Percentiles rank a stretch among this genome's conserved stretches.
Conservation (phyloP, 148 eudicot species). For the Camellia japonica region DNA sequence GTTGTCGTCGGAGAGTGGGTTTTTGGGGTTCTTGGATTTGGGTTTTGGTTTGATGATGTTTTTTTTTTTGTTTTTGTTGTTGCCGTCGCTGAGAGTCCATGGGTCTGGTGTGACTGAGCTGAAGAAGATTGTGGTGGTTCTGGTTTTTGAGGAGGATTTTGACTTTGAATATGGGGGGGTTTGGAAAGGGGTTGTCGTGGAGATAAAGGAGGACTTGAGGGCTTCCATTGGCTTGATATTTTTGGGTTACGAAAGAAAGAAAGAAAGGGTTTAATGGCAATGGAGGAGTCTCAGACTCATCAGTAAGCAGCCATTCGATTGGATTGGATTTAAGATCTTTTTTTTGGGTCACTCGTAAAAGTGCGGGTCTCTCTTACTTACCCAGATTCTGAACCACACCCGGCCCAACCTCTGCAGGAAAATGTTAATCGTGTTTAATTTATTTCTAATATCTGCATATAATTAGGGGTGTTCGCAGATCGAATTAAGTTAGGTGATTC, state of each 20-base stretch:
- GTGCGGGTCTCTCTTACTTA: too few species aligned
- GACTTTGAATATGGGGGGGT: neutral
- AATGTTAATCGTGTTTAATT: too few species aligned
- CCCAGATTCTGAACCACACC: too few species aligned
- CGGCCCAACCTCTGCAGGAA: too few species aligned
- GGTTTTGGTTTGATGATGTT: conserved; percentile 54
- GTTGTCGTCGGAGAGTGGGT: conserved; percentile 75
- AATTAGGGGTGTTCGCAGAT: too few species aligned
- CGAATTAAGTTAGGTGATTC: too few species aligned
- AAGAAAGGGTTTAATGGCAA: neutral
- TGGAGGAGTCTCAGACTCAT: neutral
- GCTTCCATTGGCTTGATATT: conserved; percentile 33
- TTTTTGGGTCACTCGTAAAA: too few species aligned
- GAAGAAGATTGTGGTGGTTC: conserved; percentile 10
- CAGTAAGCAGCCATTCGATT: too few species aligned
- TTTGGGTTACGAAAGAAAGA: neutral
- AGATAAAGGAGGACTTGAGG: conserved; percentile 47
- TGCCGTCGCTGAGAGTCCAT: conserved; percentile 83
- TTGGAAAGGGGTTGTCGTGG: conserved; percentile 25
- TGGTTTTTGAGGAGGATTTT: conserved; percentile 15
- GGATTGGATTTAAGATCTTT: too few species aligned
- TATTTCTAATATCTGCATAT: too few species aligned
- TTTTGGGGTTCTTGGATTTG: conserved; percentile 64
- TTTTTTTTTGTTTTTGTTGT: conserved; percentile 8
- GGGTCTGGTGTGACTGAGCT: conserved; percentile 64